Base-by-base conservation (phyloP, 2,329 filamentous ascomycete species). In the Acarospora socialis region DNA sequence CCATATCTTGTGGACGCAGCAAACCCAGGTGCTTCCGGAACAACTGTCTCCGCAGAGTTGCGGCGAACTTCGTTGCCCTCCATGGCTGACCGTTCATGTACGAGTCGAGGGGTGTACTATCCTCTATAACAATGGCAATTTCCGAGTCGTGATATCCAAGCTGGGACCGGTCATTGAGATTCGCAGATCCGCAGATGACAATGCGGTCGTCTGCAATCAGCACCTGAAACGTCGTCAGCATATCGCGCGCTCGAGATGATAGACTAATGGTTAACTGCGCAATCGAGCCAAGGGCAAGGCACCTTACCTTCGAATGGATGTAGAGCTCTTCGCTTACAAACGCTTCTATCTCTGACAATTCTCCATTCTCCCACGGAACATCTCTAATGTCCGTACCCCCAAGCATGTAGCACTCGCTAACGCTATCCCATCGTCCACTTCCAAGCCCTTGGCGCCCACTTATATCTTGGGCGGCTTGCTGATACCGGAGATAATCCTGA, bases 21-120 rank as follows among this genome's bases (percentile, higher is more conserved):
- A 94, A 64, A 1, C 87, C 87, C 8, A 94, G 61, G 52, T 95
- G 87, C 56, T 94, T 87, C 26, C 84, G 75, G 81, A 83, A 92
- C 5, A 94, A 68, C 45, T 81, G 81, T 12, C 81, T 70, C 27
- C 86, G 70, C 3, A 94, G 65, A 0, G 81, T 84, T 3, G 81
- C 69, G 0, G 83, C 86, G 47, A 90, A 84, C 37, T 76, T 75
- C n/a, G 80, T 77, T 1, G 80, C 86, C 42, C 76, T 68, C 55
- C 72, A 92, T 1, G 75, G 68, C 46, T 80, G 54, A 2, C 86
- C 86, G 42, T 80, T 68, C 83, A 95, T 93, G 15, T 55, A 70
- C 4, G 72, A 83, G 5, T 70, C 63, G 2, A 94, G 58, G 4
- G 60, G 66, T 6, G 75, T 74, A 0, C 71, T 78, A 51, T 95